Evolutionary conservation across 75 land plant genomes (phyloP).

Genomic region (Cryptomeria japonica): DNA sequence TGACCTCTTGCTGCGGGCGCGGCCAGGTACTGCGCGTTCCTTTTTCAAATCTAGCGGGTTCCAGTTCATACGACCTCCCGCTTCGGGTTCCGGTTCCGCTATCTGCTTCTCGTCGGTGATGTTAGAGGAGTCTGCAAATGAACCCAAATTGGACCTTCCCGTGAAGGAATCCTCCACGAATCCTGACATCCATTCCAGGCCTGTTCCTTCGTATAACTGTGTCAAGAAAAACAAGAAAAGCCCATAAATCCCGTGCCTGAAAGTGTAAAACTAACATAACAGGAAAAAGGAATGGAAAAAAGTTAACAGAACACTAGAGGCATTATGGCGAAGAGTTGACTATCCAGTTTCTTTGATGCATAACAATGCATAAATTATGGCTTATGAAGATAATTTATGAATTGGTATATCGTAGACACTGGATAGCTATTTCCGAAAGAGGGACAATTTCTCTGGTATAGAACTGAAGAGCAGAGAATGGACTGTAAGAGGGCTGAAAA

Average conservation of each 20-base stretch:
- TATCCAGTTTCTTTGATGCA: too few species aligned
- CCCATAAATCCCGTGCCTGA: background rate
- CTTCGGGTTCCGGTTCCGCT: background rate
- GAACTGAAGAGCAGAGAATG: too few species aligned
- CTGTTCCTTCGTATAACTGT: slow-evolving; percentile 33
- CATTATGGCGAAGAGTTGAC: too few species aligned
- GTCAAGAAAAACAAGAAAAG: background rate
- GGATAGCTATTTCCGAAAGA: too few species aligned
- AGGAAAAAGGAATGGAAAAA: too few species aligned
- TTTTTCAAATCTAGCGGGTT: background rate
- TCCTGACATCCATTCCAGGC: slow-evolving; percentile 39
- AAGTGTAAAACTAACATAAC: too few species aligned
- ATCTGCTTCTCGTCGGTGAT: background rate
- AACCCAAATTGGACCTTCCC: background rate
- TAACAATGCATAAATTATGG: too few species aligned
- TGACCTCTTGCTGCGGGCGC: slow-evolving; percentile 38
- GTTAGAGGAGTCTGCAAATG: background rate
- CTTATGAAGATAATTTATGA: too few species aligned
- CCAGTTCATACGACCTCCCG: background rate
- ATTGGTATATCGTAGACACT: too few species aligned
- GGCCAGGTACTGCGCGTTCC: slow-evolving; percentile 20
- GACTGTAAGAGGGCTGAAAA: too few species aligned
- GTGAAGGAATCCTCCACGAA: slow-evolving; percentile 42
- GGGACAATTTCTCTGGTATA: too few species aligned
- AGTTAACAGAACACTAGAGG: too few species aligned